Evolutionary conservation across 352 stramenopile genomes (phyloP).

Genomic region (Pythium folliculosum): DNA sequence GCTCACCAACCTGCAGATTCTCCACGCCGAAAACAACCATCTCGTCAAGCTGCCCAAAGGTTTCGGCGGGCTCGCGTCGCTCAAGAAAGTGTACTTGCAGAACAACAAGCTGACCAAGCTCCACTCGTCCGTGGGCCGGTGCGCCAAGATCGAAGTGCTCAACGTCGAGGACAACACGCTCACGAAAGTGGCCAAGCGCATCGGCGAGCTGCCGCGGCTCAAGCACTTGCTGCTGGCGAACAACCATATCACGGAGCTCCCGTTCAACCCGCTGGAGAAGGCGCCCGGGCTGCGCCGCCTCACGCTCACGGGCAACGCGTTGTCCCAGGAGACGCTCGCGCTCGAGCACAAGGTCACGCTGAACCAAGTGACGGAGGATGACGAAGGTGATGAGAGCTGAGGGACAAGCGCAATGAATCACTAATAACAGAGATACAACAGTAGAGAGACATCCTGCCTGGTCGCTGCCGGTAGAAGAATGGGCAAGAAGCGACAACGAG

Average conservation of each 20-base stretch:
- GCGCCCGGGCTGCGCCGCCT: conserved; percentile 67
- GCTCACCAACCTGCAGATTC: conserved; percentile 71
- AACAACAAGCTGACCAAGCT: conserved; percentile 84
- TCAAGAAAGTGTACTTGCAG: conserved; percentile 85
- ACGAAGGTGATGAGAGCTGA: conserved; percentile 44
- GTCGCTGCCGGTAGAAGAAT: neutral
- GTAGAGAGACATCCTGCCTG: neutral
- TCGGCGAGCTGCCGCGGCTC: conserved; percentile 75
- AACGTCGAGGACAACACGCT: conserved; percentile 87
- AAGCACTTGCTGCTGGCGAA: conserved; percentile 83
- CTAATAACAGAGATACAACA: neutral
- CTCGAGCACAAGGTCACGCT: conserved; percentile 68
- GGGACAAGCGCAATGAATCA: conserved; percentile 12
- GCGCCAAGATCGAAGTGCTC: conserved; percentile 74
- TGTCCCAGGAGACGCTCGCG: conserved; percentile 56
- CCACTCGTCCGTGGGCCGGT: conserved; percentile 76
- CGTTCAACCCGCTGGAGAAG: conserved; percentile 80
- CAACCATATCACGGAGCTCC: conserved; percentile 79
- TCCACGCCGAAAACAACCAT: conserved; percentile 80
- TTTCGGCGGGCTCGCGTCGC: conserved; percentile 55
- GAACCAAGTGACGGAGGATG: conserved; percentile 52
- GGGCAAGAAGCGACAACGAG: neutral
- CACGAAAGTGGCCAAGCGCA: conserved; percentile 82
- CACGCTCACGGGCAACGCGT: conserved; percentile 77
- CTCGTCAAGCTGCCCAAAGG: conserved; percentile 79